Percentiles rank a stretch among this genome's conserved stretches.
phyloP scores from a whole-genome alignment of 345 rosid species.

The Populus euphratica region DNA sequence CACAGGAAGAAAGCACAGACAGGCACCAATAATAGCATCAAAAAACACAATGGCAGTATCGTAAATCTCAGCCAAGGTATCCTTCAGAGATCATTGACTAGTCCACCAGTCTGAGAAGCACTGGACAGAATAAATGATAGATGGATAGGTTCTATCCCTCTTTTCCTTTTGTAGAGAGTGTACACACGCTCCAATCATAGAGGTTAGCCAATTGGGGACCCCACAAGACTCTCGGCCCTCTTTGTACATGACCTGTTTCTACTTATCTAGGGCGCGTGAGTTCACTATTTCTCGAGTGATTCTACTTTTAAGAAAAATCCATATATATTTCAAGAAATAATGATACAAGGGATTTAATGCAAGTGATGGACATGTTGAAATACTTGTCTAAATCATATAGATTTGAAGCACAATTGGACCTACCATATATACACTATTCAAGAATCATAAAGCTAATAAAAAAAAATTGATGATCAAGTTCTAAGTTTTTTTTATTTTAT shows the following conservation, averaged over 20 bases:
- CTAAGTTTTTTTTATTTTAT: too few relatives aligned
- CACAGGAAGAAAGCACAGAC: slow-evolving; percentile 13
- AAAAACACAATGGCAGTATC: slow-evolving; percentile 22
- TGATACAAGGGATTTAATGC: background rate
- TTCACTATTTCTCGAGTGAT: background rate
- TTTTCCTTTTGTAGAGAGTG: background rate
- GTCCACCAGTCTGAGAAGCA: slow-evolving; percentile 39
- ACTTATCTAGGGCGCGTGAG: background rate
- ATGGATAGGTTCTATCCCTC: background rate
- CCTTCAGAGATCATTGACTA: slow-evolving; percentile 41
- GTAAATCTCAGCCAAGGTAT: slow-evolving; percentile 15
- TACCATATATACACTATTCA: background rate
- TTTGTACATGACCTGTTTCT: background rate
- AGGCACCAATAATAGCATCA: slow-evolving; percentile 17
- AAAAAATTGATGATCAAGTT: background rate
- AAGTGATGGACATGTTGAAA: background rate
- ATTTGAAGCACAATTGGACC: background rate
- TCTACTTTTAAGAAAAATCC: background rate
- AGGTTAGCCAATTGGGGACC: background rate
- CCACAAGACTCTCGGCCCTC: background rate
- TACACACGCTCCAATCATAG: background rate
- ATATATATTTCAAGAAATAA: background rate
- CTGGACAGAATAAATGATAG: slow-evolving; percentile 8
- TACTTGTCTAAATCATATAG: background rate
- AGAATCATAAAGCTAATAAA: background rate